Conservation (phyloP, 495 filamentous ascomycete genomes). For the Penicillium ucsense region DNA sequence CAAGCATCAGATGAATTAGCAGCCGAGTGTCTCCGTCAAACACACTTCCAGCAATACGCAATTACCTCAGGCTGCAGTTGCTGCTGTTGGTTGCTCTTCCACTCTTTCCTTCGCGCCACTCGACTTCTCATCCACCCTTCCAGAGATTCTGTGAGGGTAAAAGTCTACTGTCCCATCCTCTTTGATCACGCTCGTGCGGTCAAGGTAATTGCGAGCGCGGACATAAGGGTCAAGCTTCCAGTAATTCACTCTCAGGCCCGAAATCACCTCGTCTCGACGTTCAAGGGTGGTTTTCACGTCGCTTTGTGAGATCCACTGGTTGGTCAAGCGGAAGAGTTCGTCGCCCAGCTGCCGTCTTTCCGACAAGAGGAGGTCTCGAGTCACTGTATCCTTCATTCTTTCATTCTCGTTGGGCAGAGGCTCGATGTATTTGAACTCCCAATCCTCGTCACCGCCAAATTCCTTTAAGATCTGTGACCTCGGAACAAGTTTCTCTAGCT, state of each 20-base stretch:
- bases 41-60: background rate
- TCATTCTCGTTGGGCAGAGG: constrained; percentile 62
- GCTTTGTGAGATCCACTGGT: constrained; percentile 48
- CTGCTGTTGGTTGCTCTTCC: background rate
- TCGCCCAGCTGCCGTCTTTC: constrained; percentile 50
- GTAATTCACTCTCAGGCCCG: constrained; percentile 62
- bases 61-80: background rate
- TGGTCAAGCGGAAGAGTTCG: constrained; percentile 55
- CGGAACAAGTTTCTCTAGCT: constrained; percentile 64
- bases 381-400: constrained; percentile 51
- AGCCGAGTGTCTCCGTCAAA: no score
- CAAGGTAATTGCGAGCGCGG: constrained; percentile 58
- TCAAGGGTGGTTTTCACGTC: constrained; percentile 30
- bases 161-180: constrained; percentile 52
- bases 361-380: constrained; percentile 44
- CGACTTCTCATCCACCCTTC: background rate
- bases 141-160: constrained; percentile 35
- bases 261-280: constrained; percentile 48
- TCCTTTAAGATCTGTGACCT: constrained; percentile 59
- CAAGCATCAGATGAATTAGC: no score
- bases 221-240: constrained; percentile 72
- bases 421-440: constrained; percentile 71
- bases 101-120: background rate
- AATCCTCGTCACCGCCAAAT: constrained; percentile 77
- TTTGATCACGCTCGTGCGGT: constrained; percentile 58